A percentile compares a stretch with the other conserved stretches of the same genome.
These are phyloP conservation scores for Sporothrix curviconia DNA, from an alignment of 2,329 filamentous ascomycete genomes.

Conservation along the genomic window DNA sequence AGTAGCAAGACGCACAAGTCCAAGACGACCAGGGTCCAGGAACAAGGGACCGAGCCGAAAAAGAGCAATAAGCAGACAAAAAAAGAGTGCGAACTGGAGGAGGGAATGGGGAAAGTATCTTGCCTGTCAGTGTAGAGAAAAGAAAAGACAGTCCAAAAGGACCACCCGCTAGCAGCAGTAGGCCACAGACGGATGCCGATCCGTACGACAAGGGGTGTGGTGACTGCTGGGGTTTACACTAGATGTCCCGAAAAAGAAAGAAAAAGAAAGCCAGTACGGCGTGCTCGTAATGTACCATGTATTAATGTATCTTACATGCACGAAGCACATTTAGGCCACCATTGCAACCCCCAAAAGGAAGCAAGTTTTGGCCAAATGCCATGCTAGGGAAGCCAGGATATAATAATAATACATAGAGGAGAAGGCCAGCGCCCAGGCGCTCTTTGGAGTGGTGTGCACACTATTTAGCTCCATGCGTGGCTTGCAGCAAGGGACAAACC, in stretches of 20 bases:
- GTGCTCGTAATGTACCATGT: no score
- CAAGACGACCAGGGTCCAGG: neutral
- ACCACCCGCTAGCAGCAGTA: neutral
- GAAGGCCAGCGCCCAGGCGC: no score
- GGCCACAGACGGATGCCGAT: neutral
- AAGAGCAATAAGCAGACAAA: no score
- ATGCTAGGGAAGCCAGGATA: no score
- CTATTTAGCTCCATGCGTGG: neutral
- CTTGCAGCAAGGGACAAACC: neutral
- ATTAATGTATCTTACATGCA: neutral
- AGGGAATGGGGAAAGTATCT: neutral
- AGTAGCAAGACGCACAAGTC: no score
- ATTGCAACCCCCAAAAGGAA: neutral
- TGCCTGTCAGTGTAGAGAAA: neutral
- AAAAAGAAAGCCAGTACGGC: no score
- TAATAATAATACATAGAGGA: no score
- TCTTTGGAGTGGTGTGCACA: neutral
- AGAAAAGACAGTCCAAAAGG: neutral
- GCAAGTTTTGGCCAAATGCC: slow-evolving; percentile 1
- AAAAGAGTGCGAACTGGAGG: neutral
- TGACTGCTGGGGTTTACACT: neutral
- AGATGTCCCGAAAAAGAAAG: neutral
- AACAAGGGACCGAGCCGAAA: no score
- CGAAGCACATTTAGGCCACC: no score
- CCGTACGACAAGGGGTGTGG: neutral